Conservation (phyloP, 2,329 filamentous ascomycete genomes). For the Pseudogymnoascus pannorum region DNA sequence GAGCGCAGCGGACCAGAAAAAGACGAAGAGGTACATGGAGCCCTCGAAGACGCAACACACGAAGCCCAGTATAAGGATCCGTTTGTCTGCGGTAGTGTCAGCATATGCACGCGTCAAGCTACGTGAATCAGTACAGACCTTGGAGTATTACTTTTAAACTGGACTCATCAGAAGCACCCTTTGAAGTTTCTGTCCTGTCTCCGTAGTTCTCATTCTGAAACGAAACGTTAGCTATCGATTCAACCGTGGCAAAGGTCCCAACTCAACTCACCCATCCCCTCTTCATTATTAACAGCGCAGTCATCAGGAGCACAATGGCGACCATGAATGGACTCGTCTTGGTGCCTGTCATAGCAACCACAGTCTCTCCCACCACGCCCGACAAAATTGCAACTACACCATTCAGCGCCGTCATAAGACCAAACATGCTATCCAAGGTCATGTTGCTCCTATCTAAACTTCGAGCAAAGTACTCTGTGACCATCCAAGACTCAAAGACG, state of each 20-base stretch:
- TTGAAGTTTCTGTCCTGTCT: slow-evolving; percentile 21
- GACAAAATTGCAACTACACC: slow-evolving; percentile 47
- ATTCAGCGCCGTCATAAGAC: slow-evolving; percentile 45
- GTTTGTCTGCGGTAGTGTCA: slow-evolving; percentile 33
- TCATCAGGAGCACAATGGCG: slow-evolving; percentile 33
- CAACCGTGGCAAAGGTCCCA: neutral
- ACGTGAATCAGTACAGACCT: slow-evolving; percentile 8
- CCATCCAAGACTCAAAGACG: slow-evolving; percentile 55
- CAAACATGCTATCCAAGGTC: slow-evolving; percentile 45
- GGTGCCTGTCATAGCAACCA: slow-evolving; percentile 41
- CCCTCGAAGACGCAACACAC: slow-evolving; percentile 53
- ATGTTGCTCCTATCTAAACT: slow-evolving; percentile 36
- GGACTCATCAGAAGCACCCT: slow-evolving; percentile 15
- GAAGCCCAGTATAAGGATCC: slow-evolving; percentile 44
- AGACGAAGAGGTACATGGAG: slow-evolving; percentile 55
- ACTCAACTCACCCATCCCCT: slow-evolving; percentile 43
- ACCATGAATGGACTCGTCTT: slow-evolving; percentile 47
- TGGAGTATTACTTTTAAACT: slow-evolving; percentile 19
- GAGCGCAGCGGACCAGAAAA: slow-evolving; percentile 54
- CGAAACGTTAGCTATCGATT: neutral
- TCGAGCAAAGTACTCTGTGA: slow-evolving; percentile 46
- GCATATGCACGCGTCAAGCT: slow-evolving; percentile 12
- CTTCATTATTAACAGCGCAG: slow-evolving; percentile 40
- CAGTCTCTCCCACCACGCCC: slow-evolving; percentile 44
- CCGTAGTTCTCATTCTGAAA: slow-evolving; percentile 45